Evolutionary conservation across 495 filamentous ascomycete genomes (phyloP).

Genomic region (Aspergillus kassunensis): DNA sequence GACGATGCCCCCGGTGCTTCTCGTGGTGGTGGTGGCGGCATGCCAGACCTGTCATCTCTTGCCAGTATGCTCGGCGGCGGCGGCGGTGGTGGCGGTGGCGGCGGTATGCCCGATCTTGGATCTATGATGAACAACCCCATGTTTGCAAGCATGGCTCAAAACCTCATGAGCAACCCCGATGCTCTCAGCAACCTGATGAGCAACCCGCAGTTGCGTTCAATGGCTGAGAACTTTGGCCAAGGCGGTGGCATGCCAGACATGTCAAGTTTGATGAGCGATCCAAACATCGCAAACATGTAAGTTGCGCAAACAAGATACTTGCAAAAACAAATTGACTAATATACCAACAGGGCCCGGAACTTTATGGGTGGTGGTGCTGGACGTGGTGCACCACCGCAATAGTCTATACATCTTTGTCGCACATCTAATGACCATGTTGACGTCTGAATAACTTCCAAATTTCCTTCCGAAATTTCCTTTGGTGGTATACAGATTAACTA

Average conservation of each 20-base stretch:
- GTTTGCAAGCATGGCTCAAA: constrained; percentile 95
- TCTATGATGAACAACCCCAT: constrained; percentile 95
- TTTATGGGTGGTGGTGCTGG: constrained; percentile 64
- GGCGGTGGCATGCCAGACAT: constrained; percentile 79
- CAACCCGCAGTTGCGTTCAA: constrained; percentile 81
- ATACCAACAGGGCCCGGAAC: constrained; percentile 59
- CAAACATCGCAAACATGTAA: constrained; percentile 89
- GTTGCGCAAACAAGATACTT: constrained; percentile 26
- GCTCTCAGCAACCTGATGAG: constrained; percentile 86
- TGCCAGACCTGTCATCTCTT: constrained; percentile 73
- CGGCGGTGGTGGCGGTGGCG: constrained; percentile 61
- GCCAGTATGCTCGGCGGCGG: constrained; percentile 68
- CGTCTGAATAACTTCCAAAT: not conserved
- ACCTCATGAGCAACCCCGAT: constrained; percentile 92
- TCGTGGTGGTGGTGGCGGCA: constrained; percentile 56
- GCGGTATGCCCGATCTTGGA: constrained; percentile 82
- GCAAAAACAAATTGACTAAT: constrained; percentile 7
- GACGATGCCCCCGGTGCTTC: constrained; percentile 45
- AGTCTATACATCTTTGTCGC: not conserved
- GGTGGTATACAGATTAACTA: not conserved
- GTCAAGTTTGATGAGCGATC: constrained; percentile 79
- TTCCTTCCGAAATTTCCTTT: not conserved
- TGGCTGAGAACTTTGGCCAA: constrained; percentile 57
- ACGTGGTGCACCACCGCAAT: constrained; percentile 20
- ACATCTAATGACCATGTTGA: not conserved